Conservation (phyloP, 2,329 filamentous ascomycete species). For the Colletotrichum tabaci region DNA sequence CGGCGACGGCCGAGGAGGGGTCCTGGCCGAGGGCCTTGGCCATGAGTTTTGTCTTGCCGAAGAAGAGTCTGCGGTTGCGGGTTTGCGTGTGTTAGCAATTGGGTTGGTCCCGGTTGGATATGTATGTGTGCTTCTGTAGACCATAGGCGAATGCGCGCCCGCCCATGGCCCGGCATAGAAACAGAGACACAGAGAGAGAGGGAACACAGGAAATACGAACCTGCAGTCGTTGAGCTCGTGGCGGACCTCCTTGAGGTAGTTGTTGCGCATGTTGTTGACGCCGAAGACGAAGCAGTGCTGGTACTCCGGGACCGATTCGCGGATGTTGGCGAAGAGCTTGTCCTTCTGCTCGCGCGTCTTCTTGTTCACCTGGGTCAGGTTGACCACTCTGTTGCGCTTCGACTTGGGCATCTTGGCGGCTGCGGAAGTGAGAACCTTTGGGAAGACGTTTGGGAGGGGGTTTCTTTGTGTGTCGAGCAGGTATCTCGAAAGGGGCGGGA, state of each 20-base stretch:
- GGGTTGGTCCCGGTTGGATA: background rate
- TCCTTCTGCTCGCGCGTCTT: conserved; percentile 94
- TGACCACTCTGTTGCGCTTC: conserved; percentile 89
- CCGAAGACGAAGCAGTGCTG: conserved; percentile 93
- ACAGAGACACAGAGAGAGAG: background rate
- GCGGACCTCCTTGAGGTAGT: conserved; percentile 91
- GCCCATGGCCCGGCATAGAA: too few species aligned
- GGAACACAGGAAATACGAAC: conserved; percentile 62
- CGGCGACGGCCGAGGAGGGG: conserved; percentile 83
- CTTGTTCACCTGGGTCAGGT: conserved; percentile 92
- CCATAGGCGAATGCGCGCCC: too few species aligned
- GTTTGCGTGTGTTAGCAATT: conserved; percentile 3
- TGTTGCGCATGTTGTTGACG: conserved; percentile 98
- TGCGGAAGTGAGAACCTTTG: conserved; percentile 27
- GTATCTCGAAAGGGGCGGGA: conserved; percentile 1
- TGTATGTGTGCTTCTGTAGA: too few species aligned
- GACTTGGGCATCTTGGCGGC: conserved; percentile 88
- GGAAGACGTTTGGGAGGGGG: too few species aligned
- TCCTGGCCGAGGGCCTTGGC: conserved; percentile 89
- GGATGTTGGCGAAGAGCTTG: conserved; percentile 89
- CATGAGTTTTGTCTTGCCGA: conserved; percentile 99
- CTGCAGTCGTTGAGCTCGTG: conserved; percentile 87
- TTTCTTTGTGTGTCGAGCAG: background rate
- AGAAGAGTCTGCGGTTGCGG: conserved; percentile 80
- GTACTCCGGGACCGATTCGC: conserved; percentile 87